Percentiles rank a stretch among this genome's conserved stretches.
These are phyloP conservation scores for Xylariaceae sp. DNA, from an alignment of 2,329 filamentous ascomycete genomes.

Conservation along the genomic window DNA sequence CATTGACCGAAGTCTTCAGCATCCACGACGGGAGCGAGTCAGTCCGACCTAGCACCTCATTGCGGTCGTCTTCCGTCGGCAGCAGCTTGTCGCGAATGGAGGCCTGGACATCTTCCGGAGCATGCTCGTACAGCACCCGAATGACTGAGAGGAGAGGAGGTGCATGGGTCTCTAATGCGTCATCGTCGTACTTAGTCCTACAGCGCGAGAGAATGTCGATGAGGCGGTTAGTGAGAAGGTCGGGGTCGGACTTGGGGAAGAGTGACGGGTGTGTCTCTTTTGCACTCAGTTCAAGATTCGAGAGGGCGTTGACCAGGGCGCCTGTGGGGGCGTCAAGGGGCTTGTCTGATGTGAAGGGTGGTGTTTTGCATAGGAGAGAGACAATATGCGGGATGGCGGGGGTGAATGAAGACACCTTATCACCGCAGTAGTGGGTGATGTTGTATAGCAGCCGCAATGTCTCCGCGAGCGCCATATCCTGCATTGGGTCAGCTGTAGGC, in stretches of 20 bases:
- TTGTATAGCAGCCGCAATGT: constrained; percentile 89
- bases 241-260: constrained; percentile 63
- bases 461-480: constrained; percentile 77
- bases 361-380: constrained; percentile 60
- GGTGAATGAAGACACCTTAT: constrained; percentile 61
- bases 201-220: constrained; percentile 68
- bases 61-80: constrained; percentile 73
- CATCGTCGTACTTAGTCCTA: constrained; percentile 60
- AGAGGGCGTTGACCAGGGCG: constrained; percentile 73
- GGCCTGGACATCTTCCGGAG: constrained; percentile 59
- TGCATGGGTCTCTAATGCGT: constrained; percentile 69
- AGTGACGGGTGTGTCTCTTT: constrained; percentile 54
- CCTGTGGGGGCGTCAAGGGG: constrained; percentile 72
- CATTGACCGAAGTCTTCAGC: constrained; percentile 73
- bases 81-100: constrained; percentile 67
- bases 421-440: constrained; percentile 70
- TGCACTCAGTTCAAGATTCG: constrained; percentile 70
- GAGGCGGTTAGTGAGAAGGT: constrained; percentile 61
- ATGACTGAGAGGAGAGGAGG: constrained; percentile 74
- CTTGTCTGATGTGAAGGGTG: constrained; percentile 53
- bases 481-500: constrained; percentile 54
- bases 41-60: constrained; percentile 72
- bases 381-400: constrained; percentile 68
- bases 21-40: constrained; percentile 73
- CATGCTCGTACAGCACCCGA: constrained; percentile 66